A percentile compares a stretch with the other conserved stretches of the same genome.
phyloP scores from a whole-genome alignment of 2,329 filamentous ascomycete genomes.

The Westerdykella ornata region DNA sequence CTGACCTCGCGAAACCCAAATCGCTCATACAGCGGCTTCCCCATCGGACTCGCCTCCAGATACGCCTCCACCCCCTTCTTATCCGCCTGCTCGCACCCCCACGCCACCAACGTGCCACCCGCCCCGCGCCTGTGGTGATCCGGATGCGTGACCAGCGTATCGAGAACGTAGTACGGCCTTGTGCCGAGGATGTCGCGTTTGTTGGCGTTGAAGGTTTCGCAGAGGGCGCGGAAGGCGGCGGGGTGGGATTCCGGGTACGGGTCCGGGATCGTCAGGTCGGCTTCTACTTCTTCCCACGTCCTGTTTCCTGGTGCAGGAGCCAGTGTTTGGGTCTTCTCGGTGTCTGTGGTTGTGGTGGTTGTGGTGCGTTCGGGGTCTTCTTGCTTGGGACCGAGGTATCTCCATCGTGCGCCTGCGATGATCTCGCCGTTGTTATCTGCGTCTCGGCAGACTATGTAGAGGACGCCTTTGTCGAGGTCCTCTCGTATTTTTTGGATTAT shows the following conservation, averaged over 20 bases:
- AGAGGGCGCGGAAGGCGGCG: conserved; percentile 16
- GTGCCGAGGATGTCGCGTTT: conserved; percentile 21
- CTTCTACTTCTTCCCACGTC: conserved; percentile 26
- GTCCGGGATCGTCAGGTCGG: conserved; percentile 12
- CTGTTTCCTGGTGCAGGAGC: conserved; percentile 5
- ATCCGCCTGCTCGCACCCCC: conserved; percentile 30
- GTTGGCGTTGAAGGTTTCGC: conserved; percentile 16
- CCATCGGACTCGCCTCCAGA: conserved; percentile 31
- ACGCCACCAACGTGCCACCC: conserved; percentile 26
- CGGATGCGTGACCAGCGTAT: conserved; percentile 28
- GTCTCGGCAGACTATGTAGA: conserved; percentile 28
- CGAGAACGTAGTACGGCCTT: conserved; percentile 22
- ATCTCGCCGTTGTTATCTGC: conserved; percentile 16
- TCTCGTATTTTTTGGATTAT: conserved; percentile 18
- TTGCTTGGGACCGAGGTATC: conserved; percentile 15
- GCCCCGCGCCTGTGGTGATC: conserved; percentile 29
- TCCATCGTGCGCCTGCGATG: conserved; percentile 28
- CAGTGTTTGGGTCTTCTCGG: too few relatives aligned
- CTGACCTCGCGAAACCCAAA: conserved; percentile 26
- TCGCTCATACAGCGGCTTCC: conserved; percentile 28
- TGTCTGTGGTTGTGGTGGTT: conserved; percentile 1
- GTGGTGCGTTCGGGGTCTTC: too few relatives aligned
- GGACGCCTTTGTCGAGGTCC: conserved; percentile 20
- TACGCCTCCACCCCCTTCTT: conserved; percentile 25
- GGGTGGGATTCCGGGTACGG: conserved; percentile 28